These are phyloP conservation scores for Furcasterigmium sp. DNA, from an alignment of 2,329 filamentous ascomycete genomes.

Conservation along the genomic window DNA sequence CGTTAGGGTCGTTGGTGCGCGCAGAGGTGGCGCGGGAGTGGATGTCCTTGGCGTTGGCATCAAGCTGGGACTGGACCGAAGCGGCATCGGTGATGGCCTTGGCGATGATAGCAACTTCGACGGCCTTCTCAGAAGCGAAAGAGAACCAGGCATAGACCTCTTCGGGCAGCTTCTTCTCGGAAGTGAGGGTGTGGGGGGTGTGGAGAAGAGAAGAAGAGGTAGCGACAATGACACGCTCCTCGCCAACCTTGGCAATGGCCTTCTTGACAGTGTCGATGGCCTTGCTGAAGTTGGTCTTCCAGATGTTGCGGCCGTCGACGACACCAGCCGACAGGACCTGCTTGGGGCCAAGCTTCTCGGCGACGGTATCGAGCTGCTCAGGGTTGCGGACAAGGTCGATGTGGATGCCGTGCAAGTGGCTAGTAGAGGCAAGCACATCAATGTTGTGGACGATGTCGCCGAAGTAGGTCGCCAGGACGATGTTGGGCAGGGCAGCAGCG, in stretches of 20 bases:
- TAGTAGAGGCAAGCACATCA: slow-evolving; percentile 71
- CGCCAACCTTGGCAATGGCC: slow-evolving; percentile 90
- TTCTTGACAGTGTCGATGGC: slow-evolving; percentile 88
- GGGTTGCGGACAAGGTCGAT: slow-evolving; percentile 96
- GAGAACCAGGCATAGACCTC: slow-evolving; percentile 75
- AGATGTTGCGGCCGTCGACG: slow-evolving; percentile 98
- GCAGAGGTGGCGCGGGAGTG: slow-evolving; percentile 85
- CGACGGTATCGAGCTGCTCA: slow-evolving; percentile 87
- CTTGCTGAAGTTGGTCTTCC: slow-evolving; percentile 99
- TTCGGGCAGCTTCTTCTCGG: slow-evolving; percentile 96
- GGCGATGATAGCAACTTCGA: slow-evolving; percentile 86
- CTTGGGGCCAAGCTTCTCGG: slow-evolving; percentile 76
- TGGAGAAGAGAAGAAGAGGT: slow-evolving; percentile 97
- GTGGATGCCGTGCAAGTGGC: slow-evolving; percentile 67
- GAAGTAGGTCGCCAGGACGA: slow-evolving; percentile 96
- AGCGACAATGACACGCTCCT: slow-evolving; percentile 94
- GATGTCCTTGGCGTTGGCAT: slow-evolving; percentile 94
- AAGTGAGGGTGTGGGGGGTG: slow-evolving; percentile 94
- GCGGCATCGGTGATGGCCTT: slow-evolving; percentile 95
- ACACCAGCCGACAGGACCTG: slow-evolving; percentile 93
- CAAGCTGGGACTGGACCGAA: slow-evolving; percentile 79
- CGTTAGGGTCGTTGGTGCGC: slow-evolving; percentile 93
- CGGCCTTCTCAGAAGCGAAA: slow-evolving; percentile 91
- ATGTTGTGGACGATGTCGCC: slow-evolving; percentile 99
- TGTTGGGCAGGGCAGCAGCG: slow-evolving; percentile 74